These are phyloP conservation scores for Mortierella sp. DNA, from an alignment of 371 early-diverging fungal genomes.

Conservation along the genomic window DNA sequence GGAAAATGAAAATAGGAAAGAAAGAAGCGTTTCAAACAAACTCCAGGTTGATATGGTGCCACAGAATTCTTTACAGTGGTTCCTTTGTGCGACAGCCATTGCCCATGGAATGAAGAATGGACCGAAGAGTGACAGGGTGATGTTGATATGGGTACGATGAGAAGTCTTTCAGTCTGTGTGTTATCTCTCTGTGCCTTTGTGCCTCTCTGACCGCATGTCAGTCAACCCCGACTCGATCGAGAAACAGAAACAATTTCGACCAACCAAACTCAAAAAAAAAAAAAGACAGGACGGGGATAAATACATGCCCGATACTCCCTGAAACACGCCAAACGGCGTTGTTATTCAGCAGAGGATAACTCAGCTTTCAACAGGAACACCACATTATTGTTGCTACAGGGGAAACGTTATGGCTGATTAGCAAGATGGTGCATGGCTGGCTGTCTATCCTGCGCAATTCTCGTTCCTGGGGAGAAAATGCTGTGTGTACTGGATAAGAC, in stretches of 20 bases:
- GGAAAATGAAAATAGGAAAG: neutral
- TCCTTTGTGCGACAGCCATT: neutral
- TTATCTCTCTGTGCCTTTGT: neutral
- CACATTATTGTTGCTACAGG: neutral
- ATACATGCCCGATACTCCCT: neutral
- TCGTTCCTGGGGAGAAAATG: neutral
- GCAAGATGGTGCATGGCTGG: neutral
- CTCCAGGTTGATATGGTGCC: neutral
- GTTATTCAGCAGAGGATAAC: neutral
- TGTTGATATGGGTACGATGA: neutral
- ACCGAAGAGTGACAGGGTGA: neutral
- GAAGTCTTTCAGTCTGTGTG: neutral
- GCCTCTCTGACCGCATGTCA: neutral
- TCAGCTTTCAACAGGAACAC: neutral
- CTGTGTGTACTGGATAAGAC: neutral
- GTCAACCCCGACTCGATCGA: constrained; percentile 9
- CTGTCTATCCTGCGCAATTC: neutral
- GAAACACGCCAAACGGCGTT: neutral
- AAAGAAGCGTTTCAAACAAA: neutral
- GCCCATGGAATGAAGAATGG: neutral
- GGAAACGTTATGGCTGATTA: neutral
- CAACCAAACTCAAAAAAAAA: neutral
- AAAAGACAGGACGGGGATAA: neutral
- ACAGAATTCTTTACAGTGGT: neutral
- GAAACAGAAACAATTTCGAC: neutral